These are phyloP conservation scores for Collybia nuda DNA, from an alignment of 768 basidiomycete genomes.

Conservation along the genomic window DNA sequence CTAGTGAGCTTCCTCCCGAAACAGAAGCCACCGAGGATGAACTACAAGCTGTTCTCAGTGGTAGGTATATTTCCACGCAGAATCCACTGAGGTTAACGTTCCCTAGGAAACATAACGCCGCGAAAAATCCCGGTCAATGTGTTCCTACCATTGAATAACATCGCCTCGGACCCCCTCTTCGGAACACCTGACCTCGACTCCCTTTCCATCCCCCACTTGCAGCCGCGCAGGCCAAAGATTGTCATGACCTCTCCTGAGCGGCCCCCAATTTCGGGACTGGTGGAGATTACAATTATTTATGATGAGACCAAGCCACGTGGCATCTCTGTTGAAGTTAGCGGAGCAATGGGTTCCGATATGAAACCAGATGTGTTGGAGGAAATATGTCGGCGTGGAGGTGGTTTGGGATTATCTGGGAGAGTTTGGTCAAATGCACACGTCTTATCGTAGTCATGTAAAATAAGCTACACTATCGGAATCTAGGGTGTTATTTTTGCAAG, in stretches of 20 bases:
- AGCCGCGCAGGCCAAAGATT: conserved; percentile 49
- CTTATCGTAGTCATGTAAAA: background rate
- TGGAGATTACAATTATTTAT: conserved; percentile 63
- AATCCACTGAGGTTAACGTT: conserved; percentile 9
- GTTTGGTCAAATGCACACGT: conserved; percentile 51
- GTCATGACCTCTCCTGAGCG: conserved; percentile 68
- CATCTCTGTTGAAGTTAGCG: conserved; percentile 54
- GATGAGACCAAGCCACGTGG: conserved; percentile 58
- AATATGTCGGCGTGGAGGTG: conserved; percentile 68
- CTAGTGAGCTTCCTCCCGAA: conserved; percentile 27
- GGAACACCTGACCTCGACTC: conserved; percentile 37
- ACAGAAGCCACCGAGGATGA: conserved; percentile 49
- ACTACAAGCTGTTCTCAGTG: conserved; percentile 63
- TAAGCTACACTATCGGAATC: background rate
- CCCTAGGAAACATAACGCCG: conserved; percentile 50
- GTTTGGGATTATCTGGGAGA: conserved; percentile 66
- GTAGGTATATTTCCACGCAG: conserved; percentile 30
- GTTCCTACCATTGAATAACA: conserved; percentile 48
- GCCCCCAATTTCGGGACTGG: conserved; percentile 60
- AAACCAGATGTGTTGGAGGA: conserved; percentile 64
- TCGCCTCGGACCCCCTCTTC: conserved; percentile 39
- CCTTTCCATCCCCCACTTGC: conserved; percentile 31
- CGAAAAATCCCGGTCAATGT: conserved; percentile 75
- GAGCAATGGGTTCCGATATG: conserved; percentile 57
- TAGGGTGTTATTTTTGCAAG: background rate